Evolutionary conservation across 768 basidiomycete species (phyloP).

Genomic region (Calocera viscosa): DNA sequence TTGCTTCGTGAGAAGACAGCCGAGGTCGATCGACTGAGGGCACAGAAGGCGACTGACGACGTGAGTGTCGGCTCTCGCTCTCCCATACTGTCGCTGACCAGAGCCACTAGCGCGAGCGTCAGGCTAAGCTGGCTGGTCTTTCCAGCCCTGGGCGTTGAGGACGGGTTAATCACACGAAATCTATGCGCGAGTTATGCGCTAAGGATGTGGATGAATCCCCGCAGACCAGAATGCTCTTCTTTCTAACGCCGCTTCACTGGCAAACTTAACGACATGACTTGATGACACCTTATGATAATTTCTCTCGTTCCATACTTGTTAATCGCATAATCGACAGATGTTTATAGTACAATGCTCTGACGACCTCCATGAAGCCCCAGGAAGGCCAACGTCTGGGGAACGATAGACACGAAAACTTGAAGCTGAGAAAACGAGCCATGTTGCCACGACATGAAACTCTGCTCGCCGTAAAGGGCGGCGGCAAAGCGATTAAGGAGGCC

Average conservation of each 20-base stretch:
- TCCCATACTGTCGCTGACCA: background rate
- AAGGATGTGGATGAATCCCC: background rate
- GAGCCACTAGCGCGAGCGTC: slow-evolving; percentile 25
- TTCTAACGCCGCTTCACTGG: too few relatives aligned
- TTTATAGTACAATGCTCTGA: background rate
- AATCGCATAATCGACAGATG: too few relatives aligned
- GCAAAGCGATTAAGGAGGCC: slow-evolving; percentile 3
- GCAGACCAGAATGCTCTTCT: background rate
- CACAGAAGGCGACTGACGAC: slow-evolving; percentile 57
- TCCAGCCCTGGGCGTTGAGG: slow-evolving; percentile 23
- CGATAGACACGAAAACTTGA: too few relatives aligned
- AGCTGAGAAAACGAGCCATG: background rate
- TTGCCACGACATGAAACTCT: slow-evolving; percentile 6
- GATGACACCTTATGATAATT: too few relatives aligned
- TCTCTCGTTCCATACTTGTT: too few relatives aligned
- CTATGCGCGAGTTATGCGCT: background rate
- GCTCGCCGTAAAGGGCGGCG: slow-evolving; percentile 1
- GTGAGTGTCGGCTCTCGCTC: slow-evolving; percentile 20
- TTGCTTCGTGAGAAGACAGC: slow-evolving; percentile 57
- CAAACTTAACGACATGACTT: too few relatives aligned
- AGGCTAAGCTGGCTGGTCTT: slow-evolving; percentile 25
- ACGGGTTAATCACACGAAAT: background rate
- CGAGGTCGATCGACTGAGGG: slow-evolving; percentile 55
- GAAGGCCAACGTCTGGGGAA: background rate
- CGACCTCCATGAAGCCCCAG: background rate